Percentiles rank a stretch among this genome's conserved stretches.
Conservation (phyloP, 2,329 filamentous ascomycete species). For the Aspergillus hiratsukae region DNA sequence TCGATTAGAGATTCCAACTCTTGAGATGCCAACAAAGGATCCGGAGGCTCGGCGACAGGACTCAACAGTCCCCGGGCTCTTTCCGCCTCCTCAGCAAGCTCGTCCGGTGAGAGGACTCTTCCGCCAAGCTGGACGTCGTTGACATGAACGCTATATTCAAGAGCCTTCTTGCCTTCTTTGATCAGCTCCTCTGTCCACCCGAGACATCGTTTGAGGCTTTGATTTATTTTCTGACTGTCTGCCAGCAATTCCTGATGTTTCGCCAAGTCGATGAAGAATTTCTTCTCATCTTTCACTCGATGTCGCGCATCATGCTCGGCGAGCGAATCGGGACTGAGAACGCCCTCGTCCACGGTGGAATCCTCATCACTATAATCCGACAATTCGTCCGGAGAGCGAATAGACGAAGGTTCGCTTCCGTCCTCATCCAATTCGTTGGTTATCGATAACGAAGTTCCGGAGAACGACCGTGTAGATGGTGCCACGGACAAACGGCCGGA, state of each 20-base stretch:
- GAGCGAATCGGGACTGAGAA: constrained; percentile 31
- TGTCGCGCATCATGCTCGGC: constrained; percentile 46
- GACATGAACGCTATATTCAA: constrained; percentile 74
- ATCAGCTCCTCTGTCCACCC: constrained; percentile 89
- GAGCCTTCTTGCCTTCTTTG: constrained; percentile 77
- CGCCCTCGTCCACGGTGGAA: constrained; percentile 34
- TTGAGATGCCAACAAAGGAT: not conserved
- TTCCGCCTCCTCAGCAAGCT: constrained; percentile 42
- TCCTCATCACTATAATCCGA: constrained; percentile 40
- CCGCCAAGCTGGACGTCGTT: constrained; percentile 80
- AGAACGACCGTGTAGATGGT: constrained; percentile 44
- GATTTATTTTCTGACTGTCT: constrained; percentile 92
- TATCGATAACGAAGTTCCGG: constrained; percentile 42
- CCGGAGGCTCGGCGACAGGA: constrained; percentile 9
- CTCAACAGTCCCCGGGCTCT: constrained; percentile 32
- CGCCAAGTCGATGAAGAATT: constrained; percentile 76
- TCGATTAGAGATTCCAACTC: not conserved
- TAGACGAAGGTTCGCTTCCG: constrained; percentile 26
- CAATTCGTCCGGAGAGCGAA: constrained; percentile 29
- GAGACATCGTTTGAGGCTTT: constrained; percentile 84
- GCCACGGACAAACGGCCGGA: constrained; percentile 67
- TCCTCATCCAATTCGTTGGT: constrained; percentile 43
- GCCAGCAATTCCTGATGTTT: constrained; percentile 85
- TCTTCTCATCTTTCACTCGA: constrained; percentile 71
- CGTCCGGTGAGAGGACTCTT: constrained; percentile 68